Percentiles rank a stretch among this genome's conserved stretches.
These are phyloP conservation scores for Venturia aucupariae DNA, from an alignment of 2,329 filamentous ascomycete genomes.

Conservation along the genomic window DNA sequence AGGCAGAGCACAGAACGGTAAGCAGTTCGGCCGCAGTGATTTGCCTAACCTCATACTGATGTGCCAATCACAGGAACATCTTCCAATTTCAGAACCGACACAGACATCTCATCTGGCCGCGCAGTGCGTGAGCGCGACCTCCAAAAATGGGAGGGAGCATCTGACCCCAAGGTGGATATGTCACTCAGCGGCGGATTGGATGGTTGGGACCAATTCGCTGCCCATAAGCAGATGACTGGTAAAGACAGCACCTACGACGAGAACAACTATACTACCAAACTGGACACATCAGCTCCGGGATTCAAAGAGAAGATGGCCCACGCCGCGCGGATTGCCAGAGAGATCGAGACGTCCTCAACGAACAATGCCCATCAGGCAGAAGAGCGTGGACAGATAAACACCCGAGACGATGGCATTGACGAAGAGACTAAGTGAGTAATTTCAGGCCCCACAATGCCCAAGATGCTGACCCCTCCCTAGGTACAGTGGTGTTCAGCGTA, in stretches of 20 bases:
- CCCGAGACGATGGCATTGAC: slow-evolving; percentile 59
- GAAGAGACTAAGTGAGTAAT: slow-evolving; percentile 79
- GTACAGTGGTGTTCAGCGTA: slow-evolving; percentile 84
- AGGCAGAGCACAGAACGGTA: slow-evolving; percentile 50
- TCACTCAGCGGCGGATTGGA: slow-evolving; percentile 45
- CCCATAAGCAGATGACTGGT: slow-evolving; percentile 80
- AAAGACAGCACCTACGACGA: slow-evolving; percentile 87
- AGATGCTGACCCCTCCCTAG: slow-evolving; percentile 33
- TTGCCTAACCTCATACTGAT: slow-evolving; percentile 4
- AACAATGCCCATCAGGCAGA: slow-evolving; percentile 80
- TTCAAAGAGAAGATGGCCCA: slow-evolving; percentile 70
- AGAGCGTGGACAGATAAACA: slow-evolving; percentile 64
- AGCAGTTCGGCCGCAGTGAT: slow-evolving; percentile 18
- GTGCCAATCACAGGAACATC: slow-evolving; percentile 46
- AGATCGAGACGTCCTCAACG: slow-evolving; percentile 65
- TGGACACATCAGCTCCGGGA: slow-evolving; percentile 73
- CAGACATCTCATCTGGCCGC: slow-evolving; percentile 72
- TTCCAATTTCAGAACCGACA: slow-evolving; percentile 71
- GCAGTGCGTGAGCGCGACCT: slow-evolving; percentile 63
- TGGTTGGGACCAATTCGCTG: slow-evolving; percentile 87
- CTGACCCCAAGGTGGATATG: slow-evolving; percentile 52
- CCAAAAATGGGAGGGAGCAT: slow-evolving; percentile 71
- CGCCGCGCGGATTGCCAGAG: slow-evolving; percentile 75
- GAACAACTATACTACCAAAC: slow-evolving; percentile 84
- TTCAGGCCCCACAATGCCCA: neutral